A percentile compares a stretch with the other conserved stretches of the same genome.
Evolutionary conservation across 352 stramenopile species (phyloP).

Genomic region (Blastocystis sp.): DNA sequence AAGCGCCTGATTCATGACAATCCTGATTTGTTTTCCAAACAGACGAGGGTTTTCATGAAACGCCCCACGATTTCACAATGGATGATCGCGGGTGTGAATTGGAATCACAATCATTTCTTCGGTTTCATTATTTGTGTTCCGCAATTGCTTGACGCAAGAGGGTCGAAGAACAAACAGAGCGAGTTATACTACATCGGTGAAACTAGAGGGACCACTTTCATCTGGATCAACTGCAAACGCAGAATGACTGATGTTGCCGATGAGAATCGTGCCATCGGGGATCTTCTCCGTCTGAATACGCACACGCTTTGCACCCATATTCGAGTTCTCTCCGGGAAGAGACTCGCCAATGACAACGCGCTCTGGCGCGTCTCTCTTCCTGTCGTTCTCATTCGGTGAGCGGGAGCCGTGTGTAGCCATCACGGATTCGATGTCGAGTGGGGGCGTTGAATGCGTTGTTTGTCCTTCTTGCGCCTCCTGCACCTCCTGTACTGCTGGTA

Average conservation of each 20-base stretch:
- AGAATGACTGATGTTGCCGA: constrained; percentile 63
- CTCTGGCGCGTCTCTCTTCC: not conserved
- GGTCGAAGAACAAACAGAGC: constrained; percentile 24
- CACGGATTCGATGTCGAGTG: constrained; percentile 31
- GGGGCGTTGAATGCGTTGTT: no score
- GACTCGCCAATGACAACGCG: not conserved
- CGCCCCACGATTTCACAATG: not conserved
- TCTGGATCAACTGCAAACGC: constrained; percentile 41
- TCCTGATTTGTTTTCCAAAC: not conserved
- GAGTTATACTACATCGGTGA: constrained; percentile 10
- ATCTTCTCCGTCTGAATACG: constrained; percentile 69
- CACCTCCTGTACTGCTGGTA: no score
- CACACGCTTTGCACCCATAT: not conserved
- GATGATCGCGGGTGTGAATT: not conserved
- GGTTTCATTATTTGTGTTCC: constrained; percentile 35
- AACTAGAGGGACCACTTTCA: constrained; percentile 38
- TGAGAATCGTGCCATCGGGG: constrained; percentile 47
- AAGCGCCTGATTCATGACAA: constrained; percentile 59
- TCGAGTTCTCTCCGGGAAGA: not conserved
- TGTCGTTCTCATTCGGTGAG: not conserved
- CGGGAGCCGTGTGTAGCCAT: not conserved
- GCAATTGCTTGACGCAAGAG: not conserved
- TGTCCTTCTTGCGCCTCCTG: no score
- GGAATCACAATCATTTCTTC: not conserved
- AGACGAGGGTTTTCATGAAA: not conserved